phyloP scores from a whole-genome alignment of 352 stramenopile genomes.

The Pythium aphanidermatum region DNA sequence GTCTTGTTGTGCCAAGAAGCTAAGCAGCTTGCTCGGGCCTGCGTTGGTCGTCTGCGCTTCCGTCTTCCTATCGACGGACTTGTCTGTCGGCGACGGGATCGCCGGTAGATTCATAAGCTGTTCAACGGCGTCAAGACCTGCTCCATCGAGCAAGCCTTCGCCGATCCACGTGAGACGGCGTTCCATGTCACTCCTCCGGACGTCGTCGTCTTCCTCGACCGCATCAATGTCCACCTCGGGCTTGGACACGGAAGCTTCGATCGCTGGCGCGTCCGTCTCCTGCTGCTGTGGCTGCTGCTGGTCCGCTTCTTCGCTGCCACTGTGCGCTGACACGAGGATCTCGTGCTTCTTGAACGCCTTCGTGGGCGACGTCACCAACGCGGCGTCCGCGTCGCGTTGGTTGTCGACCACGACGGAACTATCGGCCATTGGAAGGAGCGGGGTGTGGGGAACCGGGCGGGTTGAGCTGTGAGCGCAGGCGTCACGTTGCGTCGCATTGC shows the following conservation, averaged over 20 bases:
- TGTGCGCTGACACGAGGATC: too few relatives aligned
- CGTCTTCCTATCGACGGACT: too few relatives aligned
- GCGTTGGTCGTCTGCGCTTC: too few relatives aligned
- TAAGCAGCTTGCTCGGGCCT: conserved; percentile 39
- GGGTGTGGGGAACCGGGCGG: neutral
- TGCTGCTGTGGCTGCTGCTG: neutral
- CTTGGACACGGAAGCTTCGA: too few relatives aligned
- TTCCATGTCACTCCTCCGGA: conserved; percentile 20
- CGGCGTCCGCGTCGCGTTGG: neutral
- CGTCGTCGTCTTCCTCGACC: conserved; percentile 1
- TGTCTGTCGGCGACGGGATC: conserved; percentile 28
- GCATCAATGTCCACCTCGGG: conserved; percentile 12
- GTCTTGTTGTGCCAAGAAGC: conserved; percentile 32
- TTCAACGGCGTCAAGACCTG: conserved; percentile 44
- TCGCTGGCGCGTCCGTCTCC: too few relatives aligned
- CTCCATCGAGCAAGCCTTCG: conserved; percentile 51
- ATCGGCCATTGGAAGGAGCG: conserved; percentile 10
- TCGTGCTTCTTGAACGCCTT: conserved; percentile 5
- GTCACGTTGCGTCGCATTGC: neutral
- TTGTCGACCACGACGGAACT: conserved; percentile 9
- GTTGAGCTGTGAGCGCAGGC: conserved; percentile 6
- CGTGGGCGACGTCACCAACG: neutral
- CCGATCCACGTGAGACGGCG: conserved; percentile 63
- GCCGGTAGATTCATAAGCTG: conserved; percentile 30
- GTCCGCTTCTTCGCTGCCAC: conserved; percentile 1